These are phyloP conservation scores for Cladophialophora immunda DNA, from an alignment of 2,329 filamentous ascomycete species.

Conservation along the genomic window DNA sequence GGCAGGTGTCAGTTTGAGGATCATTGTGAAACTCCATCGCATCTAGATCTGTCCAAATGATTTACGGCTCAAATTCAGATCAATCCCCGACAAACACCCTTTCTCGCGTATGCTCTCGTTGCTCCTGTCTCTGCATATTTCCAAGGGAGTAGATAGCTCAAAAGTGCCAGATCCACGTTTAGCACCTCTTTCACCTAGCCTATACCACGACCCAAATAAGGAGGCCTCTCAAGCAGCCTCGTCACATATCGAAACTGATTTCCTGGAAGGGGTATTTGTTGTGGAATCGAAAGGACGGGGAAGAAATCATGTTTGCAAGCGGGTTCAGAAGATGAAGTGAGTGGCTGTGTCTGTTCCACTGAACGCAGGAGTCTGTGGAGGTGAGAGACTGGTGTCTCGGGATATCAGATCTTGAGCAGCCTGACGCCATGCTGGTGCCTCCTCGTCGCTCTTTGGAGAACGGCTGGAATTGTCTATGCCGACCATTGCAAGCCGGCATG, in stretches of 20 bases:
- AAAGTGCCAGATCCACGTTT: not conserved
- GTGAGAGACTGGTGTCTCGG: not conserved
- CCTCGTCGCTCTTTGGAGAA: not conserved
- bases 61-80: not conserved
- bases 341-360: not conserved
- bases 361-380: not conserved
- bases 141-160: not conserved
- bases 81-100: not conserved
- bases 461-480: not conserved
- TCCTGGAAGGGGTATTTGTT: not conserved
- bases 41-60: not conserved
- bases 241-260: not conserved
- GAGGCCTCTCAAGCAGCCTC: not conserved
- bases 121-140: not conserved
- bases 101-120: not conserved
- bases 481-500: not conserved
- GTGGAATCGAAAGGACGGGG: not conserved
- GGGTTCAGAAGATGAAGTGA: not conserved
- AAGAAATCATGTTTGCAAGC: not conserved
- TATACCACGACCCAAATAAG: not conserved
- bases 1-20: not conserved
- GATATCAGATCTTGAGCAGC: not conserved
- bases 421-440: not conserved
- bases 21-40: not conserved
- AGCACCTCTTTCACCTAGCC: not conserved